Base-by-base conservation (phyloP, 495 filamentous ascomycete genomes). In the Friedmanniomyces endolithicus region DNA sequence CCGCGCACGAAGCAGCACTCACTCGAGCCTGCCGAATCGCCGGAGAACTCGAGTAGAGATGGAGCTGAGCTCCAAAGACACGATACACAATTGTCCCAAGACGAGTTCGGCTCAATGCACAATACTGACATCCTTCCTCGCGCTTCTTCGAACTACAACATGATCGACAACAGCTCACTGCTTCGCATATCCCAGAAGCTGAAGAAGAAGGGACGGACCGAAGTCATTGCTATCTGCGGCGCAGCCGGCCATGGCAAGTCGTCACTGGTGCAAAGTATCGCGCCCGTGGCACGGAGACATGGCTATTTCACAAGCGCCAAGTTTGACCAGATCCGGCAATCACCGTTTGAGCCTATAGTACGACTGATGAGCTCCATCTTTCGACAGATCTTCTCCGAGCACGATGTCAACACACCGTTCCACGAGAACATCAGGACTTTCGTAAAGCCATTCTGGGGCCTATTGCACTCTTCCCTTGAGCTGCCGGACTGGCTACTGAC, bases 371-470 rank as follows among this genome's bases (percentile, higher is more conserved):
- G 86, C 6, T 89, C 85, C 37, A 71, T 94, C 6, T 85, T 95
- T 58, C 85, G 87, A 48, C 89, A 95, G 61, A 88, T 94, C 8
- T 94, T 90, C 71, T 90, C 87, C 0, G 88, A 95, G 65, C 83
- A 82, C 50, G 86, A 94, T 68, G 84, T 90, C 1, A 81, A 82
- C 1, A 94, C 85, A 0, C 76, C 84, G 3, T 92, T 94, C 61
- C 89, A 95, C 56, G 78, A 85, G 52, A 75, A 74, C 47, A 68
- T 95, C 17, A 81, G 86, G 53, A 73, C 78, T 20, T 85, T 85
- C 51, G 76, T 90, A 45, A 79, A 81, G 17, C 81, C 85, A 3
- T 77, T 87, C 54, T 95, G 88, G 88, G 75, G 82, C 7, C 77
- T 82, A 44, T 75, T 94, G 35, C 83, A 88, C 63, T 78, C 77